phyloP scores from a whole-genome alignment of 306 rosid genomes.

The Morella rubra region DNA sequence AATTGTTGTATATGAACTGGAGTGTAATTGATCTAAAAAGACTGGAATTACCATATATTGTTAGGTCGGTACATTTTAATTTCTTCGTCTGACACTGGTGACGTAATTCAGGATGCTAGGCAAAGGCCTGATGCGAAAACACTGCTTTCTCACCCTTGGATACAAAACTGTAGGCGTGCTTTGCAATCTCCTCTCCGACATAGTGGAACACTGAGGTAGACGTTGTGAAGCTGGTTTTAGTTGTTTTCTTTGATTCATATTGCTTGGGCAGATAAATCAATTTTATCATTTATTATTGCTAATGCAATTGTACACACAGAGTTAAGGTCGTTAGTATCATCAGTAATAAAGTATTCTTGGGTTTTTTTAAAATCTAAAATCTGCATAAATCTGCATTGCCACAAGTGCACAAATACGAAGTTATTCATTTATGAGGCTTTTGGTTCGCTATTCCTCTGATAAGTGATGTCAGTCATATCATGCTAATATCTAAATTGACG shows the following conservation, averaged over 20 bases:
- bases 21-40: background rate
- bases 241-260: slow-evolving; percentile 13
- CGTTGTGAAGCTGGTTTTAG: slow-evolving; percentile 22
- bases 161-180: slow-evolving; percentile 73
- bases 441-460: background rate
- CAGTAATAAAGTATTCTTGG: background rate
- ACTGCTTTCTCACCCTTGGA: slow-evolving; percentile 95
- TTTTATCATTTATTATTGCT: slow-evolving; percentile 5
- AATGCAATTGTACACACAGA: background rate
- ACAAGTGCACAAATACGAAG: background rate
- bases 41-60: slow-evolving; percentile 11
- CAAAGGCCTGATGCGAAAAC: slow-evolving; percentile 99
- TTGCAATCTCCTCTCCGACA: slow-evolving; percentile 95
- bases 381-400: background rate
- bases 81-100: slow-evolving; percentile 28
- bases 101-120: slow-evolving; percentile 83
- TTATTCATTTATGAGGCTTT: background rate
- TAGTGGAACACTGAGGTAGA: slow-evolving; percentile 82
- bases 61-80: slow-evolving; percentile 16
- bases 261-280: slow-evolving; percentile 2
- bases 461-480: background rate
- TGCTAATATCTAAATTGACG: background rate
- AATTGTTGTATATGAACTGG: no score
- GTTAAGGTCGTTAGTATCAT: background rate
- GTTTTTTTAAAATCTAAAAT: background rate